Percentiles rank a stretch among this genome's conserved stretches.
Conservation (phyloP, 495 filamentous ascomycete genomes). For the Annulohypoxylon nitens region DNA sequence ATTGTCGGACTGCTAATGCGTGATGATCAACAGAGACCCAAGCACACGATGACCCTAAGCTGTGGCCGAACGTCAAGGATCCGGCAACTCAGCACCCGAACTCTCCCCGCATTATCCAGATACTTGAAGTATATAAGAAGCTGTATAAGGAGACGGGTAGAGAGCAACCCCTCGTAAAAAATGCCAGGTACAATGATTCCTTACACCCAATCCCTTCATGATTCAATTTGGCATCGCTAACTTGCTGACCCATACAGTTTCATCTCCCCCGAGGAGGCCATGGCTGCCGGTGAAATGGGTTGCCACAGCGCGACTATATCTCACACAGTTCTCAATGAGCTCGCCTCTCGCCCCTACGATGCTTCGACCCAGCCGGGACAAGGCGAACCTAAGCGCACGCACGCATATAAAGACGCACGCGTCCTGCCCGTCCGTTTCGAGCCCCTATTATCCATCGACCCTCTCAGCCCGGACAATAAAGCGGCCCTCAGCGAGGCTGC, state of each 20-base stretch:
- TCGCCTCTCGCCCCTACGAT: constrained; percentile 44
- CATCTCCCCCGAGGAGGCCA: constrained; percentile 46
- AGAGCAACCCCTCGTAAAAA: constrained; percentile 58
- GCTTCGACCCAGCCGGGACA: constrained; percentile 32
- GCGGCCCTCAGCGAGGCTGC: constrained; percentile 40
- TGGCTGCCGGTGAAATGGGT: constrained; percentile 49
- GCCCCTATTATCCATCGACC: constrained; percentile 42
- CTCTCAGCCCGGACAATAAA: constrained; percentile 36
- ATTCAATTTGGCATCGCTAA: not conserved
- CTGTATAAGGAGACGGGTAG: constrained; percentile 59
- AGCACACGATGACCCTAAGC: constrained; percentile 49
- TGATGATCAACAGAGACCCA: constrained; percentile 35
- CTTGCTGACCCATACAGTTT: constrained; percentile 46
- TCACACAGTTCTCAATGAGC: constrained; percentile 41
- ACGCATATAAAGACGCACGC: constrained; percentile 41
- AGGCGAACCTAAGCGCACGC: constrained; percentile 41
- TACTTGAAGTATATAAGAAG: constrained; percentile 52
- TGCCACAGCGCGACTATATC: constrained; percentile 50
- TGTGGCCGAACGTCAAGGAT: constrained; percentile 51
- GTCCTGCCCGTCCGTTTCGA: constrained; percentile 39
- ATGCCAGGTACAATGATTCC: constrained; percentile 42
- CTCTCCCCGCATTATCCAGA: constrained; percentile 56
- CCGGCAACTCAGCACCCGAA: constrained; percentile 57
- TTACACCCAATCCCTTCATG: not conserved
- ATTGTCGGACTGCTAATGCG: not conserved